Base-by-base conservation (phyloP, 2,329 filamentous ascomycete species). In the Aspergillus viridinutans region DNA sequence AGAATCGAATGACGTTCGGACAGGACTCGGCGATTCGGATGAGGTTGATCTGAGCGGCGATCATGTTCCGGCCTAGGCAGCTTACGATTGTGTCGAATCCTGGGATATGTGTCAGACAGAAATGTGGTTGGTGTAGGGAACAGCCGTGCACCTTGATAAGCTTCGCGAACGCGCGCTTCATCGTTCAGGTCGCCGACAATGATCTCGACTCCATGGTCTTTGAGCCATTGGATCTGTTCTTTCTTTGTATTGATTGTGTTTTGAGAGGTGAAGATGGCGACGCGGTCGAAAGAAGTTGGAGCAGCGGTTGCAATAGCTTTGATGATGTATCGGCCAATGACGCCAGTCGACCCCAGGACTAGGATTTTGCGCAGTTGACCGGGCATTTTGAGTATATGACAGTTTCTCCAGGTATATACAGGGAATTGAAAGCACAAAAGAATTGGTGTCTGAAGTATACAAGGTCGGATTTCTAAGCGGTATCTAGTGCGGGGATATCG, bases 41-140 rank as follows among this genome's bases (percentile, higher is more conserved):
- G n/a, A 90, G 78, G 3, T 80, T 74, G 56, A 86, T 81, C 64
- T 90, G 87, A 8, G 79, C 72, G 23, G 80, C 77, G 17, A 90
- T 81, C 0, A 81, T 84, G n/a, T 78, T 79, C 52, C 87, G 80
- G 2, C 88, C 88, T 1, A 90, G 78, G 1, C 83, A 83, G 21
- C 83, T 87, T 50, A 90, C 74, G 45, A 90, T 78, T 0, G 86
- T 89, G 68, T 90, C 85, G 63, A 86, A 81, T 50, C 74, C 80
- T 80, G n/a, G 29, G 1, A 7, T 14, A n/a, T 9, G 26, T n/a
- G 29, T 45, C 20, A 20, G 26, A 54, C 4, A 38, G n/a, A 20
- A 43, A 14, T 4, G 23, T 35, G 2, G 17, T 25, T 5, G 23
- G 23, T 49, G 5, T n/a, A 10, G 20, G 5, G 9, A 23, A 20